Percentiles rank a stretch among this genome's conserved stretches.
Conservation (phyloP, 2,329 filamentous ascomycete genomes). For the Hortaea werneckii region DNA sequence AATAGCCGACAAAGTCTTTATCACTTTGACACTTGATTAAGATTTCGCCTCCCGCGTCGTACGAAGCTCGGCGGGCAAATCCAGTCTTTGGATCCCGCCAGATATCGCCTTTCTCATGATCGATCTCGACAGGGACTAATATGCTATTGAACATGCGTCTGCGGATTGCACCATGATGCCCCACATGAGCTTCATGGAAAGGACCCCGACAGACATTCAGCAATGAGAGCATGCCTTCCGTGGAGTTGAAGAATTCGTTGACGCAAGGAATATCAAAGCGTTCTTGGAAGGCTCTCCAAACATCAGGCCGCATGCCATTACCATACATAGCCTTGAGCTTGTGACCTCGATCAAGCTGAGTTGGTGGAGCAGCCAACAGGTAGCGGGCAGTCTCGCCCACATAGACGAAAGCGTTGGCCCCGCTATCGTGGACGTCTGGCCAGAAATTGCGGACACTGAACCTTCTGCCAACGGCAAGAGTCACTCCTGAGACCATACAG, state of each 20-base stretch:
- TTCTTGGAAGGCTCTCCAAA: slow-evolving; percentile 55
- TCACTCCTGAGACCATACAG: slow-evolving; percentile 46
- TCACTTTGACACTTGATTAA: slow-evolving; percentile 52
- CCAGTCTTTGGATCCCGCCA: slow-evolving; percentile 56
- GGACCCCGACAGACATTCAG: slow-evolving; percentile 37
- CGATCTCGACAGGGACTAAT: slow-evolving; percentile 58
- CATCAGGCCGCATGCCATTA: slow-evolving; percentile 58
- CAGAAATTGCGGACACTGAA: slow-evolving; percentile 65
- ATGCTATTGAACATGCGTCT: slow-evolving; percentile 44
- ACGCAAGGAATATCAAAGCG: slow-evolving; percentile 54
- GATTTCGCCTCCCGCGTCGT: slow-evolving; percentile 65
- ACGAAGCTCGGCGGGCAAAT: slow-evolving; percentile 52
- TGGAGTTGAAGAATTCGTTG: slow-evolving; percentile 68
- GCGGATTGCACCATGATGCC: slow-evolving; percentile 57
- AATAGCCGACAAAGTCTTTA: slow-evolving; percentile 58
- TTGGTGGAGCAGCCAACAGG: slow-evolving; percentile 56
- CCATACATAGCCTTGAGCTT: slow-evolving; percentile 51
- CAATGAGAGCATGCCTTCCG: slow-evolving; percentile 59
- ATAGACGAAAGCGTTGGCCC: slow-evolving; percentile 63
- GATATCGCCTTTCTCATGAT: slow-evolving; percentile 58
- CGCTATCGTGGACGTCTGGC: slow-evolving; percentile 57
- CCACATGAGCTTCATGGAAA: slow-evolving; percentile 54
- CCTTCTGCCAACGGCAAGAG: slow-evolving; percentile 53
- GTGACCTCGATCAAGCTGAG: slow-evolving; percentile 51
- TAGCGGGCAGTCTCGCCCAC: slow-evolving; percentile 71